phyloP scores from a whole-genome alignment of 1,284 basidiomycete genomes.

The Inonotus hispidus region DNA sequence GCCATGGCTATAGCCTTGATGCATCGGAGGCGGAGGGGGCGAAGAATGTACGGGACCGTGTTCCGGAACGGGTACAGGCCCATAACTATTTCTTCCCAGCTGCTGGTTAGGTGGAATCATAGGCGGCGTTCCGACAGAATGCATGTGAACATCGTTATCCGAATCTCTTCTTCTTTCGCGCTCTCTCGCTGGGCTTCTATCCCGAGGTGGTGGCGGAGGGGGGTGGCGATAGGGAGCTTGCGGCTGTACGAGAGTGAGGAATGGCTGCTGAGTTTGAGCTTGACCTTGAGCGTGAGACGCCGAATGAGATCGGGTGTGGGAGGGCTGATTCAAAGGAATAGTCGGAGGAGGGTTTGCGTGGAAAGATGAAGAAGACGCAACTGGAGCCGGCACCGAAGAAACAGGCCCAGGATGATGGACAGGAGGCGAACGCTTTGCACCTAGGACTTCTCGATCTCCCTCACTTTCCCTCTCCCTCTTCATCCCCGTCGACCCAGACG shows the following conservation, averaged over 20 bases:
- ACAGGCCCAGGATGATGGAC: constrained; percentile 26
- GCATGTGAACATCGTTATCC: neutral
- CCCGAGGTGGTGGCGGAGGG: neutral
- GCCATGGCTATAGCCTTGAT: neutral
- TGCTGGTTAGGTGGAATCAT: constrained; percentile 16
- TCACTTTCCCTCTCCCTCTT: neutral
- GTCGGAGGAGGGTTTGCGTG: neutral
- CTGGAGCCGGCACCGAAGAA: constrained; percentile 3
- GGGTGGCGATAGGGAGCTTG: neutral
- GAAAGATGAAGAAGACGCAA: neutral
- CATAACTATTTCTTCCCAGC: constrained; percentile 8
- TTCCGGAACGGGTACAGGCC: neutral
- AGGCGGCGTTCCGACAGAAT: neutral
- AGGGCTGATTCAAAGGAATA: neutral
- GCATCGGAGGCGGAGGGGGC: neutral
- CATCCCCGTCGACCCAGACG: neutral
- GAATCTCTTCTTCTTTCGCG: neutral
- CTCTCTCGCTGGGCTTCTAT: neutral
- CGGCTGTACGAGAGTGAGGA: neutral
- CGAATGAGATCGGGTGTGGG: neutral
- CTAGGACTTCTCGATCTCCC: neutral
- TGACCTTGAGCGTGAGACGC: neutral
- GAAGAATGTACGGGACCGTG: neutral
- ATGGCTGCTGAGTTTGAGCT: neutral
- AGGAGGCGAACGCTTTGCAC: constrained; percentile 44